Conservation (phyloP, 2,329 filamentous ascomycete genomes). For the Colletotrichum sp. region DNA sequence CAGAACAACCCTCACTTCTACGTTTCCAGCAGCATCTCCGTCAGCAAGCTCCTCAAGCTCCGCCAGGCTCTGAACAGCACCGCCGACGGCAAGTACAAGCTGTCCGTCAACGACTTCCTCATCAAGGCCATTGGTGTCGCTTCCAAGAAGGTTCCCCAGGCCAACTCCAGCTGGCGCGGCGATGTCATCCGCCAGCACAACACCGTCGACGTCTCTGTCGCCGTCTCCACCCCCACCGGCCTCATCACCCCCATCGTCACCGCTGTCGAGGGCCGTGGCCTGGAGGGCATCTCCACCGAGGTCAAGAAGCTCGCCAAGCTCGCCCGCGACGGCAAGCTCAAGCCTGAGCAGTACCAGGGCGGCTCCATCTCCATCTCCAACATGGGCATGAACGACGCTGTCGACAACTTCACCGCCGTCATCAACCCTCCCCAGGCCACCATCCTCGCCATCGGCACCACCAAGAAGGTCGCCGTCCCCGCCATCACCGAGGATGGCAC, state of each 20-base stretch:
- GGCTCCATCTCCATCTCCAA: constrained; percentile 99
- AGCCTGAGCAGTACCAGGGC: constrained; percentile 99
- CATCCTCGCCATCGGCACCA: constrained; percentile 94
- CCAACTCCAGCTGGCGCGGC: constrained; percentile 94
- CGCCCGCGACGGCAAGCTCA: constrained; percentile 95
- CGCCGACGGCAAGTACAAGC: constrained; percentile 93
- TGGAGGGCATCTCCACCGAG: constrained; percentile 84
- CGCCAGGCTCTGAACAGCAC: constrained; percentile 90
- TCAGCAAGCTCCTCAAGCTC: constrained; percentile 94
- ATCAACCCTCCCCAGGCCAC: constrained; percentile 98
- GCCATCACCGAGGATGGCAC: constrained; percentile 74
- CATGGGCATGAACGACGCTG: constrained; percentile 99
- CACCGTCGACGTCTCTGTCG: constrained; percentile 92
- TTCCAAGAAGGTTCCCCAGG: constrained; percentile 90
- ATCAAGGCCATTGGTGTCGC: constrained; percentile 94
- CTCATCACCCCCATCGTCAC: constrained; percentile 98
- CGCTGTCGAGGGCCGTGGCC: constrained; percentile 83
- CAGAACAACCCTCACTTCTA: constrained; percentile 98
- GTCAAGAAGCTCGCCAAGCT: constrained; percentile 98
- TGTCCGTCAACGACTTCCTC: constrained; percentile 99
- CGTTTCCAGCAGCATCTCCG: constrained; percentile 88
- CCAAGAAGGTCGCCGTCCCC: constrained; percentile 92
- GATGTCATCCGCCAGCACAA: constrained; percentile 93
- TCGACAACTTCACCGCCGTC: constrained; percentile 96
- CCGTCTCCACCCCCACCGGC: constrained; percentile 89